These are phyloP conservation scores for Trichosporon asahii DNA, from an alignment of 1,284 basidiomycete species.

Conservation along the genomic window DNA sequence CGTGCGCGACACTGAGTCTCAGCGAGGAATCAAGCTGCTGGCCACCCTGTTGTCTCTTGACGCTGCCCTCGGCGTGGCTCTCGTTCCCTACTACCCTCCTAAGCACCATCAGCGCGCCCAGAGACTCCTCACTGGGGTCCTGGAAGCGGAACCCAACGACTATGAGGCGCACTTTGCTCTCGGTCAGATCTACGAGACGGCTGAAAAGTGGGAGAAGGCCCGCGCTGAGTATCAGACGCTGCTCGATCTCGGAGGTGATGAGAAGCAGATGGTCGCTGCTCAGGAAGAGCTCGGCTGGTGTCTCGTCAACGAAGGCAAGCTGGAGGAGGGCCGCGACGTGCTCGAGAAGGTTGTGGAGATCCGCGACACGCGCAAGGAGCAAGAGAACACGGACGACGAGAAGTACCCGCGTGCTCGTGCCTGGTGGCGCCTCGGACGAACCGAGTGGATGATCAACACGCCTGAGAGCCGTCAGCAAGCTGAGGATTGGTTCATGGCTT, in stretches of 20 bases:
- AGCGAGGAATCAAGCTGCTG: constrained; percentile 57
- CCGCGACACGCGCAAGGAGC: constrained; percentile 59
- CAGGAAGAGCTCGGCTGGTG: constrained; percentile 86
- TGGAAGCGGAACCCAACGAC: constrained; percentile 63
- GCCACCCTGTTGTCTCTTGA: constrained; percentile 42
- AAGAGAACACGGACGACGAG: constrained; percentile 54
- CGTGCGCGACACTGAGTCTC: constrained; percentile 59
- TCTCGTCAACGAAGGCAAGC: constrained; percentile 60
- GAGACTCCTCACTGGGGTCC: constrained; percentile 67
- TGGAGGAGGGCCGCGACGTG: constrained; percentile 58
- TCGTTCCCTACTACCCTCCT: constrained; percentile 83
- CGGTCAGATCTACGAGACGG: constrained; percentile 68
- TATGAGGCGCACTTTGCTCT: constrained; percentile 67
- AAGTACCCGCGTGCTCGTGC: constrained; percentile 62
- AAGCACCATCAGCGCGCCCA: constrained; percentile 81
- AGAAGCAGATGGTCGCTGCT: constrained; percentile 61
- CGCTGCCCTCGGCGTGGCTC: constrained; percentile 54
- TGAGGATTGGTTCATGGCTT: constrained; percentile 75
- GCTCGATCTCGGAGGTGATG: constrained; percentile 44
- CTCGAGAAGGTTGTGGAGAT: constrained; percentile 62
- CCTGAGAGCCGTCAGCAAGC: constrained; percentile 58
- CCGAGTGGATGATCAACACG: constrained; percentile 67
- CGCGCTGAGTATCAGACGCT: constrained; percentile 60
- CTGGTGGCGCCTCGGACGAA: constrained; percentile 77
- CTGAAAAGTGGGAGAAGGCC: constrained; percentile 69